A percentile compares a stretch with the other conserved stretches of the same genome.
Evolutionary conservation across 2,329 filamentous ascomycete genomes (phyloP).

Genomic region (Fusarium staphyleae): DNA sequence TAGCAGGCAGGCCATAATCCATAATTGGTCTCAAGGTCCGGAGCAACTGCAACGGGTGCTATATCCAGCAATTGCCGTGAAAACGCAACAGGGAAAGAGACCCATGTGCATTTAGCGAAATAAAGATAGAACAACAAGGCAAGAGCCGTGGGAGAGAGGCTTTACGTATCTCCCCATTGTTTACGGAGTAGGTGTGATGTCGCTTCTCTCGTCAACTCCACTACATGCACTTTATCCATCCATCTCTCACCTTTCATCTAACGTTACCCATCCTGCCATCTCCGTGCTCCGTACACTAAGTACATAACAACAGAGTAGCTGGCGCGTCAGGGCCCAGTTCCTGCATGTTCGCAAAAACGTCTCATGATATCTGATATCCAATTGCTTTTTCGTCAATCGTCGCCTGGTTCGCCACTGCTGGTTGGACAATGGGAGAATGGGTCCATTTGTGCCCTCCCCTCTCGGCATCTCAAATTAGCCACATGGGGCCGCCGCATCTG

Average conservation of each 20-base stretch:
- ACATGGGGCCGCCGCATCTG: conserved; percentile 31
- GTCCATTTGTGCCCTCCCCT: conserved; percentile 32
- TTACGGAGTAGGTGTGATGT: conserved; percentile 23
- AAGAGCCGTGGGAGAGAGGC: no score
- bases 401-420: conserved; percentile 24
- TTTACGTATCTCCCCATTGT: not conserved
- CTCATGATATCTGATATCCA: conserved; percentile 34
- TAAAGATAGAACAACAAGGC: not conserved
- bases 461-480: conserved; percentile 32
- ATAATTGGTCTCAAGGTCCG: no score
- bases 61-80: no score
- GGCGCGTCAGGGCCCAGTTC: conserved; percentile 35
- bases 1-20: no score
- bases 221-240: conserved; percentile 21
- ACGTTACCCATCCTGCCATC: conserved; percentile 1
- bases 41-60: no score
- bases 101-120: not conserved
- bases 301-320: no score
- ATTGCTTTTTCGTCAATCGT: conserved; percentile 35
- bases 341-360: conserved; percentile 37
- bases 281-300: conserved; percentile 20
- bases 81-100: no score
- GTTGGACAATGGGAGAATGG: conserved; percentile 38
- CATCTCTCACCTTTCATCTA: conserved; percentile 18
- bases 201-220: conserved; percentile 25